phyloP scores from a whole-genome alignment of 345 rosid genomes.

The Salix viminalis region DNA sequence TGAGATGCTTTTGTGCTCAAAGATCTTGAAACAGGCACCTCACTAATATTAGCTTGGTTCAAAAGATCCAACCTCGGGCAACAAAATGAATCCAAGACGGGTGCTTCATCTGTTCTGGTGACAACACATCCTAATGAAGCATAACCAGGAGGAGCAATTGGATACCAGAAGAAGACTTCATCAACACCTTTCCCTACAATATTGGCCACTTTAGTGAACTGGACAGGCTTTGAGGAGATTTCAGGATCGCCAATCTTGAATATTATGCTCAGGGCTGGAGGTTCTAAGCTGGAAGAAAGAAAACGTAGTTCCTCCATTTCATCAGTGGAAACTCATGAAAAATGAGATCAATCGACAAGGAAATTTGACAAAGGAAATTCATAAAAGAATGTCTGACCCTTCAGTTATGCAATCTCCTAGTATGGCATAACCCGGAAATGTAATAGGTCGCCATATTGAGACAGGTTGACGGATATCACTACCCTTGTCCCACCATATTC shows the following conservation, averaged over 20 bases:
- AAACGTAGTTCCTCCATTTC: conserved; percentile 16
- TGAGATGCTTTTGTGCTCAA: conserved; percentile 69
- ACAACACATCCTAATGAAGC: conserved; percentile 86
- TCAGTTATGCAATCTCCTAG: conserved; percentile 93
- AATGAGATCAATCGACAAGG: not conserved
- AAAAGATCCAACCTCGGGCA: conserved; percentile 97
- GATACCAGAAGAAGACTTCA: conserved; percentile 92
- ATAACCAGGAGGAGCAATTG: conserved; percentile 96
- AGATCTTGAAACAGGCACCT: conserved; percentile 74
- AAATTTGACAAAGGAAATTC: not conserved
- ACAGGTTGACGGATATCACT: conserved; percentile 80
- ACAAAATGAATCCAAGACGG: conserved; percentile 57
- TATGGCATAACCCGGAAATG: conserved; percentile 65
- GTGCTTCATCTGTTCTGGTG: conserved; percentile 71
- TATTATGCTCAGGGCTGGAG: conserved; percentile 78
- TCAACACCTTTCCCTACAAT: conserved; percentile 79
- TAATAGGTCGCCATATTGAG: conserved; percentile 92
- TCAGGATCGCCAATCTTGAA: conserved; percentile 76
- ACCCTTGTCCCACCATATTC: conserved; percentile 99
- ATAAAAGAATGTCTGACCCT: conserved; percentile 54
- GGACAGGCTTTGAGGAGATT: conserved; percentile 83
- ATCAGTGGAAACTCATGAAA: conserved; percentile 3
- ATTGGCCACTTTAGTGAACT: conserved; percentile 79
- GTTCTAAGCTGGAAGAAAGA: conserved; percentile 66
- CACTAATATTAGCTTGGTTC: conserved; percentile 72